A percentile compares a stretch with the other conserved stretches of the same genome.
Evolutionary conservation across 2,329 filamentous ascomycete species (phyloP).

Genomic region (Diplodia corticola): DNA sequence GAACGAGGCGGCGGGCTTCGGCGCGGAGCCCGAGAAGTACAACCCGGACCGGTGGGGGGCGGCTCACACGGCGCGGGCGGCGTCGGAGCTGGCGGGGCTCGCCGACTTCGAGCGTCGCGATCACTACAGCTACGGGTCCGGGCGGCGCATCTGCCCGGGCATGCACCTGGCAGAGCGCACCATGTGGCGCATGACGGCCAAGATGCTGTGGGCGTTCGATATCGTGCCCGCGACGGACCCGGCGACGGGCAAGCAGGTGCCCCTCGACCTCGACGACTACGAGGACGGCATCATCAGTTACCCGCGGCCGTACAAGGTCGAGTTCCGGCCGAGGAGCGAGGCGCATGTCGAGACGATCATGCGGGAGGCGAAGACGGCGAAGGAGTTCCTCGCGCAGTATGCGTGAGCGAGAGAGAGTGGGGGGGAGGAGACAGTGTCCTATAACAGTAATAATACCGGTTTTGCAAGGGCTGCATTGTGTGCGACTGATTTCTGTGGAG

Average conservation of each 20-base stretch:
- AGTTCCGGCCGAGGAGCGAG: constrained; percentile 34
- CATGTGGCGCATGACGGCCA: constrained; percentile 29
- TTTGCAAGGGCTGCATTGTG: too few relatives aligned
- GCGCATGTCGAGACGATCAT: constrained; percentile 36
- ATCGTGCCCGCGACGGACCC: constrained; percentile 18
- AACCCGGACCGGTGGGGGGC: constrained; percentile 40
- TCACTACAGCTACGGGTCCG: constrained; percentile 31
- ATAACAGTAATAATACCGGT: too few relatives aligned
- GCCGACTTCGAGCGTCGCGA: constrained; percentile 32
- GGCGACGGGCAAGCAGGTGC: neutral
- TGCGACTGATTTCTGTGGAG: too few relatives aligned
- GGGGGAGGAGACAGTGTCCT: too few relatives aligned
- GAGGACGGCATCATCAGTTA: constrained; percentile 39
- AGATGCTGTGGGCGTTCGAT: constrained; percentile 28
- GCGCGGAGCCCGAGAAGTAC: constrained; percentile 34
- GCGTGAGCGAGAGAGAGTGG: constrained; percentile 25
- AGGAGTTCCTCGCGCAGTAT: constrained; percentile 29
- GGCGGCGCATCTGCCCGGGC: constrained; percentile 35
- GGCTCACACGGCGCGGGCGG: constrained; percentile 34
- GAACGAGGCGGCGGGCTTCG: constrained; percentile 24
- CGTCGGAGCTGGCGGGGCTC: constrained; percentile 40
- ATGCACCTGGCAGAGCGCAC: constrained; percentile 33
- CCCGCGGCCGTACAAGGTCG: constrained; percentile 37
- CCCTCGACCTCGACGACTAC: constrained; percentile 34
- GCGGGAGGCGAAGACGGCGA: constrained; percentile 33